Evolutionary conservation across 2,329 filamentous ascomycete genomes (phyloP).

Genomic region (Diaporthe citrichinensis): DNA sequence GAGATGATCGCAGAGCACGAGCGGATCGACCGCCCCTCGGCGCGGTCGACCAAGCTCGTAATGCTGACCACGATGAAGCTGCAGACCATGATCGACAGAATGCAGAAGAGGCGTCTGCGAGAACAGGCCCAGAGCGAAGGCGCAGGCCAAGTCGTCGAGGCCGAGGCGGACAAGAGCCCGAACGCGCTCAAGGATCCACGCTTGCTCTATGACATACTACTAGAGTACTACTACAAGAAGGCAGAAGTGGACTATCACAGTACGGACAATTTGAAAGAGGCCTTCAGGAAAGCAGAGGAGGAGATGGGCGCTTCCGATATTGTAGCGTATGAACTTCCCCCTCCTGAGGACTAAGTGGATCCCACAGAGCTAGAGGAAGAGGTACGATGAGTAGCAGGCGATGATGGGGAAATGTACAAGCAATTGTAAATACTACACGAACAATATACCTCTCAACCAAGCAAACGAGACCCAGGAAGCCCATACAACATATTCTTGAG

Average conservation of each 20-base stretch:
- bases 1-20: slow-evolving; percentile 51
- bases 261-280: not conserved
- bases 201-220: slow-evolving; percentile 33
- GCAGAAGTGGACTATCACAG: not conserved
- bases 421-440: slow-evolving; percentile 1
- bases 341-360: not conserved
- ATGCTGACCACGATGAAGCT: slow-evolving; percentile 39
- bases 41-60: slow-evolving; percentile 40
- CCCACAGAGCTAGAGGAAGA: not conserved
- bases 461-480: not conserved
- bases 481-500: not conserved
- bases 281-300: slow-evolving; percentile 18
- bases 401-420: not conserved
- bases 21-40: slow-evolving; percentile 40
- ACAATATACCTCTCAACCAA: slow-evolving; percentile 12
- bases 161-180: not conserved
- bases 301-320: slow-evolving; percentile 35
- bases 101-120: slow-evolving; percentile 17
- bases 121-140: not conserved
- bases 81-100: slow-evolving; percentile 26
- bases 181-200: slow-evolving; percentile 32
- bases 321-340: not conserved
- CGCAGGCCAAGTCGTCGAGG: not conserved
- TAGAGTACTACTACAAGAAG: slow-evolving; percentile 38
- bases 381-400: not conserved